Base-by-base conservation (phyloP, 2,329 filamentous ascomycete species). In the Hypocreales sp. region DNA sequence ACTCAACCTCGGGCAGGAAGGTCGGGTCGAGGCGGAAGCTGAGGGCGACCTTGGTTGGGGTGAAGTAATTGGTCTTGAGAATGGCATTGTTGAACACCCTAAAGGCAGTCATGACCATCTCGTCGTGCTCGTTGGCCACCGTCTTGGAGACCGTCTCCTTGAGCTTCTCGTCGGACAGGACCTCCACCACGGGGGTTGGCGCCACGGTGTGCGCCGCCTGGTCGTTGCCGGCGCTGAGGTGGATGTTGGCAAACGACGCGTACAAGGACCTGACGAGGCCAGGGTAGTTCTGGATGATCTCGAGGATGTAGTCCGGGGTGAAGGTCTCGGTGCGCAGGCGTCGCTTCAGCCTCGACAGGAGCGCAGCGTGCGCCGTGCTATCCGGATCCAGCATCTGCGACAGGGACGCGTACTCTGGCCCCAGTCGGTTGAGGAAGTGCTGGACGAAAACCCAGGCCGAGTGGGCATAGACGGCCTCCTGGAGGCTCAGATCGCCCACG, bases 91-190 rank as follows among this genome's bases (percentile, higher is more conserved):
- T 98, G 72, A 98, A 98, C 35, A 90, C 76, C 30, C 83, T 75
- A 71, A 98, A 95, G 11, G 86, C 83, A 22, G 75, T 83, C 83
- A 98, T 92, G 40, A 98, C 90, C 76, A 94, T 92, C 49, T 87
- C 79, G 47, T 98, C 84, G 55, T 98, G 86, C 58, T 98, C 87
- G 46, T 92, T 95, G 33, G 66, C 68, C 12, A 82, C 77, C n/a
- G 77, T 79, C 47, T 72, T 77, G 34, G 77, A 68, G 46, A 93
- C 90, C 39, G 77, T 63, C 27, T 79, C 72, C 52, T 81, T 76
- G 21, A 93, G 65, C 44, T 72, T 68, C 13, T 61, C 61, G 38
- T 90, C 79, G 7, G 75, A 79, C 15, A 92, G 58, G n/a, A 90
- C 75, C 48, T 84, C 67, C 5, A 64, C 57, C 2, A 60, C 58